Conservation (phyloP, 176 grass and related monocot species). For the Tuctoria greenei region DNA sequence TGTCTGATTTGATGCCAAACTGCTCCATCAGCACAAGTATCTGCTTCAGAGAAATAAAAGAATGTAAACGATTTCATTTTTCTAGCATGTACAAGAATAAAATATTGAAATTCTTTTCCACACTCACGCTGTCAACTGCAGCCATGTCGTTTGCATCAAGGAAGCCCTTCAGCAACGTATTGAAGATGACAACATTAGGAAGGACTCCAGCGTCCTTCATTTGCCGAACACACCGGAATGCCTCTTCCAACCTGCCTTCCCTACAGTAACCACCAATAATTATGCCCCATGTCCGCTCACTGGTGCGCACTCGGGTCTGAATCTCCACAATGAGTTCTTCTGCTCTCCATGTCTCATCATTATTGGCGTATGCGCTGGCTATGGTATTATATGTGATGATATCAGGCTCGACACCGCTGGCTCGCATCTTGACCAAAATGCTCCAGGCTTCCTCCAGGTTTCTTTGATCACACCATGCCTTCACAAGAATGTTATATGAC, state of each 20-base stretch:
- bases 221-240: slow-evolving; percentile 71
- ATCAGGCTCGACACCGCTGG: slow-evolving; percentile 59
- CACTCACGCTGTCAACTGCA: slow-evolving; percentile 70
- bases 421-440: slow-evolving; percentile 55
- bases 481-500: slow-evolving; percentile 92
- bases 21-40: slow-evolving; percentile 72
- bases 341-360: slow-evolving; percentile 69
- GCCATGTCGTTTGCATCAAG: slow-evolving; percentile 61
- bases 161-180: slow-evolving; percentile 91
- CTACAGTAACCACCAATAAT: slow-evolving; percentile 82
- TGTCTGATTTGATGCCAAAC: slow-evolving; percentile 70
- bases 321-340: slow-evolving; percentile 76
- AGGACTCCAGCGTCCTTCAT: slow-evolving; percentile 66
- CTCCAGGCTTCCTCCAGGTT: slow-evolving; percentile 72
- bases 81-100: background rate
- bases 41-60: slow-evolving; percentile 45
- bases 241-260: slow-evolving; percentile 80
- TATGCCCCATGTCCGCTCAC: slow-evolving; percentile 88
- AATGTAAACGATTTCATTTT: background rate
- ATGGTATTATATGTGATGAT: slow-evolving; percentile 93
- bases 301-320: slow-evolving; percentile 62
- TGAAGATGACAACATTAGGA: slow-evolving; percentile 82
- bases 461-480: slow-evolving; percentile 83
- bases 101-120: slow-evolving; percentile 16
- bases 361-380: slow-evolving; percentile 76